Conservation (phyloP, 768 basidiomycete species). For the Phanerochaete sordida region DNA sequence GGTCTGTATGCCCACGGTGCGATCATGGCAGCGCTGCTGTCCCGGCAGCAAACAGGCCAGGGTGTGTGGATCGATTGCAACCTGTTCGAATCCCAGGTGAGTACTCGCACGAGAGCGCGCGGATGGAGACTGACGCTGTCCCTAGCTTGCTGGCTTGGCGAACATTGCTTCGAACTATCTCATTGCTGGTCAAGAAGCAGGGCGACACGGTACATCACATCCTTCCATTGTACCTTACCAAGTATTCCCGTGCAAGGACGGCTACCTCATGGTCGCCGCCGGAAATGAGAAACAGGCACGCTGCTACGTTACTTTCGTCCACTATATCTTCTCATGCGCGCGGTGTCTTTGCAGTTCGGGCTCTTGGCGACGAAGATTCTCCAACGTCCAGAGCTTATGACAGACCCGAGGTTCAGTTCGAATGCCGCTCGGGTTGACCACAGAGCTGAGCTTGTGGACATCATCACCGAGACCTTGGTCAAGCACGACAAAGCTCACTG, state of each 20-base stretch:
- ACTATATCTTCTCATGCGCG: too few species aligned
- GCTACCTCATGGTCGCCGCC: slow-evolving; percentile 91
- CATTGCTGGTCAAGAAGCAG: slow-evolving; percentile 78
- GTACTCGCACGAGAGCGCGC: slow-evolving; percentile 9
- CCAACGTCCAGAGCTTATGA: slow-evolving; percentile 51
- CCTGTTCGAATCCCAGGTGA: slow-evolving; percentile 86
- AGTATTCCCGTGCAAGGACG: slow-evolving; percentile 82
- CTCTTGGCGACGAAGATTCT: slow-evolving; percentile 64
- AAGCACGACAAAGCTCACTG: slow-evolving; percentile 64
- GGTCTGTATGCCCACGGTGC: slow-evolving; percentile 90
- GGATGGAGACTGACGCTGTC: too few species aligned
- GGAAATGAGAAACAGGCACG: slow-evolving; percentile 83
- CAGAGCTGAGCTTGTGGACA: slow-evolving; percentile 60
- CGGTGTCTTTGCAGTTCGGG: slow-evolving; percentile 50
- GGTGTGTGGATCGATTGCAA: slow-evolving; percentile 93
- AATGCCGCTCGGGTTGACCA: slow-evolving; percentile 78
- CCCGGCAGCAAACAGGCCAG: slow-evolving; percentile 77
- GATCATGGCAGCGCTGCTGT: slow-evolving; percentile 86
- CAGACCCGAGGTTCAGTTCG: slow-evolving; percentile 62
- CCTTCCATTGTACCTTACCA: slow-evolving; percentile 94
- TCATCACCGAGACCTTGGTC: slow-evolving; percentile 62
- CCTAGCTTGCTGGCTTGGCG: slow-evolving; percentile 81
- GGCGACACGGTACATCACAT: slow-evolving; percentile 88
- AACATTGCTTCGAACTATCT: slow-evolving; percentile 95
- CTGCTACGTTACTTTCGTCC: neutral